Percentiles rank a stretch among this genome's conserved stretches.
Conservation (phyloP, 2,329 filamentous ascomycete species). For the Venturia effusa region DNA sequence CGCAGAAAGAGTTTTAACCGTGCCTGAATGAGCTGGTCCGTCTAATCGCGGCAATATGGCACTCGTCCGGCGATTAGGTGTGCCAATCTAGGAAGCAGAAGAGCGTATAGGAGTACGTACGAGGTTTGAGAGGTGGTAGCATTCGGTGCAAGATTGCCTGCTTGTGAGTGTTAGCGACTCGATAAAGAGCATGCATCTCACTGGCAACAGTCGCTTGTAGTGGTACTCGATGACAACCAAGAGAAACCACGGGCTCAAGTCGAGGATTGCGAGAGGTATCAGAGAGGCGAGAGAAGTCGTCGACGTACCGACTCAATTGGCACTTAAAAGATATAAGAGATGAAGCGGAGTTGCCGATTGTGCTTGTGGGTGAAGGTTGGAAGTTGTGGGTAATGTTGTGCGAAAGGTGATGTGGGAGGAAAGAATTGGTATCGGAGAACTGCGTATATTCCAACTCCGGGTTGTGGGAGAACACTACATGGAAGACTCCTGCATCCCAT, state of each 20-base stretch:
- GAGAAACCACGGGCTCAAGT: neutral
- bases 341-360: neutral
- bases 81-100: neutral
- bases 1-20: neutral
- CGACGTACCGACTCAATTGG: neutral
- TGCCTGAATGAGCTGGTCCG: neutral
- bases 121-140: neutral
- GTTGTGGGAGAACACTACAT: no score
- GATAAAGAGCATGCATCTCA: neutral
- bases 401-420: neutral
- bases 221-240: neutral
- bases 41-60: neutral
- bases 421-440: no score
- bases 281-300: neutral
- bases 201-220: neutral
- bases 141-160: neutral
- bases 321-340: neutral
- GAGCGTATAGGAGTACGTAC: neutral
- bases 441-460: no score
- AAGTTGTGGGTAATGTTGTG: neutral
- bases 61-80: neutral
- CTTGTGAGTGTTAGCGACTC: neutral
- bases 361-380: neutral
- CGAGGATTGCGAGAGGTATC: neutral
- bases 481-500: neutral